Conservation (phyloP, 768 basidiomycete genomes). For the Neoboletus magnificus region DNA sequence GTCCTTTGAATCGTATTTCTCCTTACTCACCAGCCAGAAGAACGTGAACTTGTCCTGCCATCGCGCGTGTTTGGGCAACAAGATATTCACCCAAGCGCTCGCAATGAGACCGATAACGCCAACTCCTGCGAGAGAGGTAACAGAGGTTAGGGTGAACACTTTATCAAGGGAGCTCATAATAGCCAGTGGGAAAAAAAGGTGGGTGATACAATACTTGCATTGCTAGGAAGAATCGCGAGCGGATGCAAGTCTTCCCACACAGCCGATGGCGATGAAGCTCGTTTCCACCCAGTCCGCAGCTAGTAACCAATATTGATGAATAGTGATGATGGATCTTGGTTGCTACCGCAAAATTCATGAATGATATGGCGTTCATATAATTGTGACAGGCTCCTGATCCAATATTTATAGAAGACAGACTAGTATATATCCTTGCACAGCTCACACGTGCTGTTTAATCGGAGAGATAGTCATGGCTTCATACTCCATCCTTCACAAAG, state of each 20-base stretch:
- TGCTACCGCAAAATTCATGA: too few relatives aligned
- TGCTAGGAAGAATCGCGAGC: background rate
- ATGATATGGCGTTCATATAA: too few relatives aligned
- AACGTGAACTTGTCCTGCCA: slow-evolving; percentile 69
- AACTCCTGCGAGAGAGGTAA: slow-evolving; percentile 61
- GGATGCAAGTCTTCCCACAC: background rate
- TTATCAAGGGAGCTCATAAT: slow-evolving; percentile 19
- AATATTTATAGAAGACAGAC: too few relatives aligned
- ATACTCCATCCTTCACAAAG: slow-evolving; percentile 56
- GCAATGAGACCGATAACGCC: slow-evolving; percentile 49
- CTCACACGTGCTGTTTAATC: background rate
- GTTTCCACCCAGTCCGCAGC: too few relatives aligned
- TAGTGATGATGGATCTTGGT: too few relatives aligned
- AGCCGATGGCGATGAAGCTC: too few relatives aligned
- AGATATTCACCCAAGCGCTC: slow-evolving; percentile 46
- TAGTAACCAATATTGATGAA: too few relatives aligned
- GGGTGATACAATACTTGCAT: background rate
- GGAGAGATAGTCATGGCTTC: slow-evolving; percentile 23
- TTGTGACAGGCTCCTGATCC: too few relatives aligned
- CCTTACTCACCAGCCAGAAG: slow-evolving; percentile 65
- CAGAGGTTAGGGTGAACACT: slow-evolving; percentile 59
- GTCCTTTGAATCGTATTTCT: background rate
- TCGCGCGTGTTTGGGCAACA: slow-evolving; percentile 60
- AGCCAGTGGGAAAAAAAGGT: background rate
- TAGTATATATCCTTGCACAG: too few relatives aligned